Evolutionary conservation across 2,329 filamentous ascomycete species (phyloP).

Genomic region (Beauveria australis): DNA sequence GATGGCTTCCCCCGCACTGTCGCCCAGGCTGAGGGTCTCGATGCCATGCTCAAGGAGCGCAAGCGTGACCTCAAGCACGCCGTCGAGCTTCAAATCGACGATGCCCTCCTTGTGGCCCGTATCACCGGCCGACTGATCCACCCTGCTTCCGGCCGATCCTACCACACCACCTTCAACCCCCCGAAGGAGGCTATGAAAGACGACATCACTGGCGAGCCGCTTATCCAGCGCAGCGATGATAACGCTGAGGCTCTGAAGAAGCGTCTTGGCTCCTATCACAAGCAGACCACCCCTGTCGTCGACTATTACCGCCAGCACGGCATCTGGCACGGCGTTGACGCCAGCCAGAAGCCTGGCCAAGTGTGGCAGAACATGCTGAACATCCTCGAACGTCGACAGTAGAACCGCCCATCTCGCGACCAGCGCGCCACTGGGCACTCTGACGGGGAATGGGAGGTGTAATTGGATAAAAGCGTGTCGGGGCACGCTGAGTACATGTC

Average conservation of each 20-base stretch:
- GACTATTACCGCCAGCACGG: constrained; percentile 95
- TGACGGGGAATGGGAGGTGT: neutral
- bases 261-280: constrained; percentile 86
- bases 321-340: constrained; percentile 94
- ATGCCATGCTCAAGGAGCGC: constrained; percentile 75
- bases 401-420: constrained; percentile 8
- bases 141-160: constrained; percentile 90
- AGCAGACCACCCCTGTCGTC: constrained; percentile 87
- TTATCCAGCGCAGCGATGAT: constrained; percentile 94
- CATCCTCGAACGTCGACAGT: constrained; percentile 62
- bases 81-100: constrained; percentile 94
- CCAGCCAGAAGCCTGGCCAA: constrained; percentile 88
- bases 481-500: neutral
- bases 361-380: constrained; percentile 91
- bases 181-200: constrained; percentile 92
- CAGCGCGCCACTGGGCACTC: neutral
- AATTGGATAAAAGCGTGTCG: constrained; percentile 11
- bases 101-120: constrained; percentile 82
- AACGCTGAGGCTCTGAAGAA: constrained; percentile 95
- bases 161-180: constrained; percentile 98
- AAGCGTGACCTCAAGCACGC: constrained; percentile 87
- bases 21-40: constrained; percentile 86
- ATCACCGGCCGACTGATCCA: constrained; percentile 96
- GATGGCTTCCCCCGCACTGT: constrained; percentile 98
- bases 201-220: constrained; percentile 90